Evolutionary conservation across 2,329 filamentous ascomycete genomes (phyloP), one percentile per base, ranked within the genome.

Genomic region (Xylariaceae sp.): DNA sequence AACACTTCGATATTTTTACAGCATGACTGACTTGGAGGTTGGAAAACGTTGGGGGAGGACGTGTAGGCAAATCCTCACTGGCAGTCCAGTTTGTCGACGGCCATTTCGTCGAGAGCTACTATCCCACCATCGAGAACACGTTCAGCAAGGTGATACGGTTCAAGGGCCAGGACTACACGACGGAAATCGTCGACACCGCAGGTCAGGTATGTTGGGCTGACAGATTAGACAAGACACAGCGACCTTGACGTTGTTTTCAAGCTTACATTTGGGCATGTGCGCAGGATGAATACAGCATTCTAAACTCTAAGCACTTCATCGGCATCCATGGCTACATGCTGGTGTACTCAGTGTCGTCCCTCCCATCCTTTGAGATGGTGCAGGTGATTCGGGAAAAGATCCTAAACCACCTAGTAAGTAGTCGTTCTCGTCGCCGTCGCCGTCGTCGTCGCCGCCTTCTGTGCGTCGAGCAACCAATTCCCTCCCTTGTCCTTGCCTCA

Each of bases 251-350:
- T 11, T 24, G 21, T 26, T 37, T 47, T 14, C 45, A 34, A 23
- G 28, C 31, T 11, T 14, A 2, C 12, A 18, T 33, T 18, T 31
- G 26, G 27, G 45, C 49, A 15, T 36, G 41, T 14, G 31, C 40
- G 43, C 59, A 92, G 83, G 92, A 98, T 71, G 92, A 98, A 67
- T 98, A 98, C 71, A 94, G 87, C 60, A 96, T 97, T 50, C 74
- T 98, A 46, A 97, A 96, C 66, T 94, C 87, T 47, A 97, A 97
- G 70, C 90, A 97, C 63, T 97, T 97, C 58, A 97, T 98, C 62
- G 92, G 92, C 48, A 97, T 97, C 52, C 92, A 98, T 69, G 92
- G 92, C 41, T 98, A 97, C 65, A 88, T 98, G 77, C 83, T 98
- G 44, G 90, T 96, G 34, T 98, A 98, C 67, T 95, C 89, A n/a